Conservation (phyloP, 257 asterid genomes). For the Paulownia fortunei region DNA sequence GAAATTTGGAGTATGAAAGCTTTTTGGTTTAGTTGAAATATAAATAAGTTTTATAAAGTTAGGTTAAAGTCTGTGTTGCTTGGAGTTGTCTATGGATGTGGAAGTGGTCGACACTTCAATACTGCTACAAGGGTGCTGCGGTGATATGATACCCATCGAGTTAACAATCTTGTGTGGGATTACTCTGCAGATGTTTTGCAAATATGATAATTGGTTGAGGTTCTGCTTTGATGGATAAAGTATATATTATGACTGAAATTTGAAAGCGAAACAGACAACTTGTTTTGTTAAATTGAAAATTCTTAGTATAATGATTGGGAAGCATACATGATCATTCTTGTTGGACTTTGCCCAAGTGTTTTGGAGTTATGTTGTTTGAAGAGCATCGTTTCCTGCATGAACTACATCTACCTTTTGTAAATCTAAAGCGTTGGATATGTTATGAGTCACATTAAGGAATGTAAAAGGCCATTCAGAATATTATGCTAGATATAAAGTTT, state of each 20-base stretch:
- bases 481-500: background rate
- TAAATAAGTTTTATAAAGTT: background rate
- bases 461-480: background rate
- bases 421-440: background rate
- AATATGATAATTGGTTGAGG: background rate
- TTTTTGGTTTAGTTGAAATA: constrained; percentile 1
- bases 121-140: background rate
- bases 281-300: background rate
- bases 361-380: background rate
- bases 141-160: background rate
- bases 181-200: background rate
- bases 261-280: background rate
- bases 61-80: background rate
- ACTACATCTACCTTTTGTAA: background rate
- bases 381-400: constrained; percentile 14
- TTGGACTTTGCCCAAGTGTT: background rate
- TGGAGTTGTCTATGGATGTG: background rate
- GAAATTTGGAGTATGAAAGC: background rate
- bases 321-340: background rate
- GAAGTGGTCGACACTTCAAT: background rate
- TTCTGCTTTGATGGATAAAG: background rate
- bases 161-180: background rate
- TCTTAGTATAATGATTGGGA: background rate
- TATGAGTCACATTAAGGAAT: background rate
- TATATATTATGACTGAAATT: background rate